Evolutionary conservation across 2,329 filamentous ascomycete genomes (phyloP).

Genomic region (Xylariaceae sp.): DNA sequence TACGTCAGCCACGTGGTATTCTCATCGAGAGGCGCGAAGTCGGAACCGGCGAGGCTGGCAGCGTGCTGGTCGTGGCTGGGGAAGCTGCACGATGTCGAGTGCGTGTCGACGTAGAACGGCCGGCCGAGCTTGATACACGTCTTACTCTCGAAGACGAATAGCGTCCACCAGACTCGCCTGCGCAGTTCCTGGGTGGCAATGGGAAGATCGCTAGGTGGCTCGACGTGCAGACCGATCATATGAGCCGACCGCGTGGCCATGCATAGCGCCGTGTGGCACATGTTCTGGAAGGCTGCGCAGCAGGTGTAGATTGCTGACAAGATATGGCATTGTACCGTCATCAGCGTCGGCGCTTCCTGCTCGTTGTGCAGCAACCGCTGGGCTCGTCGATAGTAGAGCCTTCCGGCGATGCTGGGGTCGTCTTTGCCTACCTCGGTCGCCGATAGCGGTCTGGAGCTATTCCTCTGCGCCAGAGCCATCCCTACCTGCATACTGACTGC

Average conservation of each 20-base stretch:
- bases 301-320: conserved; percentile 42
- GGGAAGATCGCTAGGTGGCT: conserved; percentile 39
- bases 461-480: conserved; percentile 25
- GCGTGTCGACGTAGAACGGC: conserved; percentile 33
- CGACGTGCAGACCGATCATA: conserved; percentile 43
- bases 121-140: conserved; percentile 42
- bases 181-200: conserved; percentile 25
- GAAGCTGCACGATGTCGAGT: conserved; percentile 31
- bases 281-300: conserved; percentile 44
- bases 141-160: conserved; percentile 45
- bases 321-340: conserved; percentile 44
- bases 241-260: conserved; percentile 41
- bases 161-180: conserved; percentile 47
- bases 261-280: conserved; percentile 36
- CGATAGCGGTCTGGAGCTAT: conserved; percentile 10
- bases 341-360: conserved; percentile 42
- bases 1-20: conserved; percentile 37
- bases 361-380: conserved; percentile 40
- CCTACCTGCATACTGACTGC: conserved; percentile 47
- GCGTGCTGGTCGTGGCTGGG: conserved; percentile 33
- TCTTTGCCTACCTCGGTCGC: conserved; percentile 18
- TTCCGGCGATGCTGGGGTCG: conserved; percentile 39
- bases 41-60: conserved; percentile 28
- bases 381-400: conserved; percentile 42
- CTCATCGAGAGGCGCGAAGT: conserved; percentile 28